Evolutionary conservation across 768 basidiomycete genomes (phyloP), one percentile per base, ranked within the genome.

Genomic region (Leccinum truebloodii): DNA sequence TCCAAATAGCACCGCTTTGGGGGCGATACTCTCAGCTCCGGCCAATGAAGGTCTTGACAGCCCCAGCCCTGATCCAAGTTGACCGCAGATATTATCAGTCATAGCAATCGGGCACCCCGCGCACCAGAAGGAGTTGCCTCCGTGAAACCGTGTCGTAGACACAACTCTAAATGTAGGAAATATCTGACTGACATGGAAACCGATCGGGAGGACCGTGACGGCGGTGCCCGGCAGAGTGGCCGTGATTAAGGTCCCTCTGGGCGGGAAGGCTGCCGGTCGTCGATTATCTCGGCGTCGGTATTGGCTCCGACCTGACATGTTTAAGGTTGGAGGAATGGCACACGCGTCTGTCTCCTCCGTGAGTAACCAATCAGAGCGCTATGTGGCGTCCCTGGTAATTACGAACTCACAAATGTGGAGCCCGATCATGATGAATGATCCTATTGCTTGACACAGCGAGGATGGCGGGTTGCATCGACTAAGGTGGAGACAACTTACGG

Each of bases 351-450:
- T 65, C 63, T 66, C 60, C 62, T 67, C 72, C 68, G 62, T 58
- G 57, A 54, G 44, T 55, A 54, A 58, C 63, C 65, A 63, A 69
- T 70, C 63, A 60, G 61, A 61, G 54, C 46, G 55, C 51, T 66
- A 63, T 58, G 68, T 59, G 60, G 63, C 58, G 59, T 55, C 62
- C 67, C 73, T 71, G 62, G 63, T 41, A 44, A 67, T 67, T 68
- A 68, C 62, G 66, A 67, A 55, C 57, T 26, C 52, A 39, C 62
- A 63, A 49, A 60, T 64, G 65, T 55, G 63, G 74, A 63, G 61
- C 64, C 57, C 57, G 37, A 59, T 63, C 65, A 54, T 63, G 65
- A 58, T 71, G 61, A 63, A 28, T 57, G 55, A 64, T 63, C 32
- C 39, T 58, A 66, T 66, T 69, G 28, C 52, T 46, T 22, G 20